A percentile compares a stretch with the other conserved stretches of the same genome.
Evolutionary conservation across 257 asterid genomes (phyloP).

Genomic region (Solanum chilense): DNA sequence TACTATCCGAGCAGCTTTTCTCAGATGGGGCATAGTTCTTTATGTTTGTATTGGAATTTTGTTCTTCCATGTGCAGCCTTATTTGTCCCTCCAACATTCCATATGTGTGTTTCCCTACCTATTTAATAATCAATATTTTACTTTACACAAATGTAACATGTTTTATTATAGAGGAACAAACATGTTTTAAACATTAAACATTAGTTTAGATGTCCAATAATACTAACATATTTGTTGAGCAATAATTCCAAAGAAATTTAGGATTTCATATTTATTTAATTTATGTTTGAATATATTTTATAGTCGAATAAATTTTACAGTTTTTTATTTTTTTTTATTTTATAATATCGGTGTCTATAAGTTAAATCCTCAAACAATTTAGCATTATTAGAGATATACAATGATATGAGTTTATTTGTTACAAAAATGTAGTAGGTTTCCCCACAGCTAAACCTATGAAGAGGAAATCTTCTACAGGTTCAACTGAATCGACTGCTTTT

Average conservation of each 20-base stretch:
- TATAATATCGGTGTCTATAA: not conserved
- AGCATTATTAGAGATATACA: not conserved
- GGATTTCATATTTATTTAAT: not conserved
- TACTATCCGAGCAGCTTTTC: no score
- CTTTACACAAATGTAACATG: not conserved
- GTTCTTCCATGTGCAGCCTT: not conserved
- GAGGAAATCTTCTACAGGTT: not conserved
- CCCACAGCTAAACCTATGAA: not conserved
- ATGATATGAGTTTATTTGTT: not conserved
- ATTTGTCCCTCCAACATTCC: not conserved
- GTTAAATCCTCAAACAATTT: not conserved
- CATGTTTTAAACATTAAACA: not conserved
- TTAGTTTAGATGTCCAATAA: not conserved
- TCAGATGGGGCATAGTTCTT: not conserved
- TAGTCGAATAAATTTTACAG: not conserved
- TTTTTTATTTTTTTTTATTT: no score
- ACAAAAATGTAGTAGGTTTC: constrained; percentile 43
- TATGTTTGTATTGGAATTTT: not conserved
- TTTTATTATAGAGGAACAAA: not conserved
- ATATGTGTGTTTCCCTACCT: not conserved
- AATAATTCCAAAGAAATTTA: not conserved
- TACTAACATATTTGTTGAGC: not conserved
- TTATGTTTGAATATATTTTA: not conserved
- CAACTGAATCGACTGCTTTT: not conserved
- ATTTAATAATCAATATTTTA: not conserved